Conservation (phyloP, 2,329 filamentous ascomycete genomes). For the Aspergillus chevalieri region DNA sequence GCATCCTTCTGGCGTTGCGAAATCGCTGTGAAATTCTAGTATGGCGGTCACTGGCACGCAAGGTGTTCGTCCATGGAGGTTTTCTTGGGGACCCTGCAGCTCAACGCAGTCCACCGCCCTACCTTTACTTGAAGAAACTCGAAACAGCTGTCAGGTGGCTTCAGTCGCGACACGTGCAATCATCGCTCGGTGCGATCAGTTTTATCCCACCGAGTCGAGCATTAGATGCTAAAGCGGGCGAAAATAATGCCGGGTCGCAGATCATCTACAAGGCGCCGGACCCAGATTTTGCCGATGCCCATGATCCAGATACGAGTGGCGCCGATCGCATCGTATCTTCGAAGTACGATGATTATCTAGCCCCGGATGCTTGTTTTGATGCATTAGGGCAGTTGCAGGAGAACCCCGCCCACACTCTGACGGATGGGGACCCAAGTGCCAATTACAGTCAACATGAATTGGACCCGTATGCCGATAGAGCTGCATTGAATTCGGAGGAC, state of each 20-base stretch:
- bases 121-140: constrained; percentile 66
- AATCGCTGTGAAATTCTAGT: constrained; percentile 74
- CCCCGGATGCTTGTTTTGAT: constrained; percentile 30
- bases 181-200: constrained; percentile 3
- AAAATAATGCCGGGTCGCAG: constrained; percentile 20
- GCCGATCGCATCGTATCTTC: constrained; percentile 12
- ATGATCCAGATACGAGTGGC: constrained; percentile 7
- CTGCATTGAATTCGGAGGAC: constrained; percentile 12
- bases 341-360: constrained; percentile 31
- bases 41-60: constrained; percentile 75
- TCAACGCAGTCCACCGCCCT: constrained; percentile 57
- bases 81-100: constrained; percentile 51
- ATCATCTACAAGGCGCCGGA: constrained; percentile 26
- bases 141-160: constrained; percentile 58
- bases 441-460: constrained; percentile 42
- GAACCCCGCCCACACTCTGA: constrained; percentile 17
- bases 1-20: constrained; percentile 67
- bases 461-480: constrained; percentile 51
- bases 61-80: constrained; percentile 72
- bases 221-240: constrained; percentile 6
- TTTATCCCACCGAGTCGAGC: background rate
- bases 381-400: constrained; percentile 21
- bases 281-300: constrained; percentile 25
- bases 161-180: constrained; percentile 40
- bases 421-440: constrained; percentile 23